These are phyloP conservation scores for Penicillium sp. DNA, from an alignment of 2,329 filamentous ascomycete species.

Conservation along the genomic window DNA sequence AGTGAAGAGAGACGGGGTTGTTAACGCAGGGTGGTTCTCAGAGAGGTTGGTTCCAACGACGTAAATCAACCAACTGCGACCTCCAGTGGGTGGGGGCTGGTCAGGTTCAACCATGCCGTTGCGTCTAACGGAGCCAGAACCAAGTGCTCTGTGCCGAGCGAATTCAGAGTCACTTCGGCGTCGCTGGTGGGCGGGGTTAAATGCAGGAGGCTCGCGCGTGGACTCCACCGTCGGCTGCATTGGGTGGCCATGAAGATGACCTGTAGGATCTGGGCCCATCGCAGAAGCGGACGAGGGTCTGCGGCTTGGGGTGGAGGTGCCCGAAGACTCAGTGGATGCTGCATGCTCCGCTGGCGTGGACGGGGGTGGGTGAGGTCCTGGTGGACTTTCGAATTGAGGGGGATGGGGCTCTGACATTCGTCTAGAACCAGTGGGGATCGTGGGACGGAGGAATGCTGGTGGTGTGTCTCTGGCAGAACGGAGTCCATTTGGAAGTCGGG, in stretches of 20 bases:
- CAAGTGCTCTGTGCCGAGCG: constrained; percentile 57
- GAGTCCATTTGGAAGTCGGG: constrained; percentile 36
- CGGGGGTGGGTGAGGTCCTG: constrained; percentile 62
- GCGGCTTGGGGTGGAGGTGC: constrained; percentile 52
- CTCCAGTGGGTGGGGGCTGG: constrained; percentile 50
- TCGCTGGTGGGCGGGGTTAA: constrained; percentile 52
- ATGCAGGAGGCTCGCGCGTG: constrained; percentile 45
- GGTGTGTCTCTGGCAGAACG: constrained; percentile 48
- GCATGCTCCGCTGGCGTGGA: constrained; percentile 64
- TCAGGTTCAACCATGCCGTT: constrained; percentile 67
- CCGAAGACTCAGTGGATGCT: constrained; percentile 57
- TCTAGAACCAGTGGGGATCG: constrained; percentile 40
- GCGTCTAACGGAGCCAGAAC: constrained; percentile 62
- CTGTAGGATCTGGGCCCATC: constrained; percentile 38
- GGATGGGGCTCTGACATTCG: constrained; percentile 35
- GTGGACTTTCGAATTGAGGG: constrained; percentile 56
- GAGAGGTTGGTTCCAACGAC: constrained; percentile 70
- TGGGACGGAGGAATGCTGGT: constrained; percentile 57
- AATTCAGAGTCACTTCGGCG: constrained; percentile 63
- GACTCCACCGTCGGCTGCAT: constrained; percentile 41
- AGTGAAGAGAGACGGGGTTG: constrained; percentile 69
- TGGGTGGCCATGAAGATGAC: constrained; percentile 41
- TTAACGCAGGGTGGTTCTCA: constrained; percentile 70
- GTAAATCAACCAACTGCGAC: constrained; percentile 72
- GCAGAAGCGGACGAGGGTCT: constrained; percentile 52